Evolutionary conservation across 1,139 yeast genomes (phyloP), one percentile per base, ranked within the genome.

Genomic region (Yamadazyma siamensis): DNA sequence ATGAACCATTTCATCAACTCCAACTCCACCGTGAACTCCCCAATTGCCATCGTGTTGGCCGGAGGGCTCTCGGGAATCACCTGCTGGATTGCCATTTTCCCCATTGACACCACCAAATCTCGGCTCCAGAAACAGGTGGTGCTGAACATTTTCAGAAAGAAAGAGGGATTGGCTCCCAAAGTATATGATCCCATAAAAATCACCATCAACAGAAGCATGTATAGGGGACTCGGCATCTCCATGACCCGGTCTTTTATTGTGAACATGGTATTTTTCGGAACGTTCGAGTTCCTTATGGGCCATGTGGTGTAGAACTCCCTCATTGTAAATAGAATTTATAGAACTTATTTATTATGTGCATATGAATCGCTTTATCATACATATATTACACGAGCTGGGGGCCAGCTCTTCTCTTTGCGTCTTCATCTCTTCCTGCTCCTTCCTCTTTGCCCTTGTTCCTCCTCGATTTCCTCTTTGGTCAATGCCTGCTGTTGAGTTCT

Each of bases 61-160:
- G 95, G 95, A n/a, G 95, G 88, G 0, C 43, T 79, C 21, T 77
- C 94, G 2, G 95, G 95, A 2, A 73, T 80, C 9, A 56, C 79
- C 12, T 71, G 87, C 29, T 85, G 94, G 94, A 56, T 76, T 2
- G 52, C 77, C 2, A 78, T 85, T 3, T 86, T 82, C 58, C 95
- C 95, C 0, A 53, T 87, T 3, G 95, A 86, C 51, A 85, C 95
- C 0, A 65, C 80, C 38, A 86, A 87, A 52, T 76, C 89, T 2
- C 66, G 80, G 36, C 69, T 77, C 27, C 95, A 86, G 51, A 74
- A 82, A 36, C 94, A 85, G 45, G 68, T 81, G 7, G 83, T 85
- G 21, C 65, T 80, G 13, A 76, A 78, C 41, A 76, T 80, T n/a
- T 59, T 82, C 31, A 57, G 85, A 26, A 59, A 56, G 29, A 61